Base-by-base conservation (phyloP, 106 monocot genomes). In the Dendrobium chrysotoxum region DNA sequence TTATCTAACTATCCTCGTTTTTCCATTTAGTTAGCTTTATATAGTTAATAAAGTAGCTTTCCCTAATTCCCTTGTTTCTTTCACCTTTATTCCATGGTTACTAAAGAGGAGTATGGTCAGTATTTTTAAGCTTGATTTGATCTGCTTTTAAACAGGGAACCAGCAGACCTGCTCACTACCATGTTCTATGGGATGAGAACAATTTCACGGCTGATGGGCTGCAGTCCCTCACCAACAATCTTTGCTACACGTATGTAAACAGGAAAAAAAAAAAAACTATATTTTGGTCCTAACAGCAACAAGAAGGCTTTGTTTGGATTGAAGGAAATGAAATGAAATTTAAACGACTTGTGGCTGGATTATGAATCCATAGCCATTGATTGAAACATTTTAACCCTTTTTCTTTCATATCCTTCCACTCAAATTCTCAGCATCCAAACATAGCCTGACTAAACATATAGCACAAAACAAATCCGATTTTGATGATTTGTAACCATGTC, bases 131-230 rank as follows among this genome's bases (percentile, higher is more conserved):
- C 11, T 70, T 35, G 40, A 35, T 38, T 39, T 73, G 38, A 42
- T n/a, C 21, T 70, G 45, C 16, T 80, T 5, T 18, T 40, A 30
- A 15, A 5, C 53, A 95, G 95, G 95, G 95, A 39, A 93, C 95
- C 26, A 96, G 95, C 78, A 89, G 95, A 15, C 95, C 93, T 61
- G 95, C 93, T 31, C 95, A 96, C 76, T 96, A 96, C 83, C 95
- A 96, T 81, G 95, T 96, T 72, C 53, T 93, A 10, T 96, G 95
- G 93, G 95, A 96, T 76, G 95, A 93, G 77, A 96, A 93, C 86
- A 91, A 93, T 18, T 96, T 96, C 70, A 87, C 86, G 25, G 93
- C 95, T 9, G 93, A 96, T 76, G 82, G 28, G 9, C 67, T 96
- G 31, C 93, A 96, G 61, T 78, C 85, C 45, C 87, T 99, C 20